Evolutionary conservation across 768 basidiomycete genomes (phyloP).

Genomic region (Tubosaeta sp.): DNA sequence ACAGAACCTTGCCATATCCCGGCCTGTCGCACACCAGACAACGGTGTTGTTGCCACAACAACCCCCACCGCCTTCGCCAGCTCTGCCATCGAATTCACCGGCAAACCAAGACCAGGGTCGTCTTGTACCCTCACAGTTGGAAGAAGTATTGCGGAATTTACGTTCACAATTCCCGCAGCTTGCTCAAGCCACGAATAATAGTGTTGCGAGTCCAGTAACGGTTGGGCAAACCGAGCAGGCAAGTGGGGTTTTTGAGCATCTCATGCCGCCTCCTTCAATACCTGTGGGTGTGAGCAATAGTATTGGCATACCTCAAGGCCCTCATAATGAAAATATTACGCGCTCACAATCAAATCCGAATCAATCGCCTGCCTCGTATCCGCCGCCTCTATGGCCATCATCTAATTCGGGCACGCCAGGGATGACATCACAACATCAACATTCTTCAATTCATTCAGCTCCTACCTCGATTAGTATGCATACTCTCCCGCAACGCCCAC

Average conservation of each 20-base stretch:
- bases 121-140: conserved; percentile 1
- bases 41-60: not conserved
- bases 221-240: not conserved
- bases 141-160: conserved; percentile 15
- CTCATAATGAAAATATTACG: not conserved
- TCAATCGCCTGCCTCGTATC: not conserved
- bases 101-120: conserved; percentile 3
- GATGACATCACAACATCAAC: conserved; percentile 1
- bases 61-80: not conserved
- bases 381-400: not conserved
- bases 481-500: conserved; percentile 20
- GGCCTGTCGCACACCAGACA: not conserved
- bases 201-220: not conserved
- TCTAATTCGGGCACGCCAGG: conserved; percentile 3
- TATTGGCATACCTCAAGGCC: conserved; percentile 2
- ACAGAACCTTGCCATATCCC: not conserved
- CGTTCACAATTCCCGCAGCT: conserved; percentile 16
- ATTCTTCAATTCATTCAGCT: not conserved
- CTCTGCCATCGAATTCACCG: not conserved
- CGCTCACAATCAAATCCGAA: not conserved
- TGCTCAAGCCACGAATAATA: not conserved
- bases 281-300: conserved; percentile 1
- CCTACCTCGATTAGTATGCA: not conserved
- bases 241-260: not conserved
- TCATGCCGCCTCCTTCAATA: not conserved